Evolutionary conservation across 139 green algal genomes (phyloP), one percentile per base, ranked within the genome.

Genomic region (Pseudopediastrum boryanum): DNA sequence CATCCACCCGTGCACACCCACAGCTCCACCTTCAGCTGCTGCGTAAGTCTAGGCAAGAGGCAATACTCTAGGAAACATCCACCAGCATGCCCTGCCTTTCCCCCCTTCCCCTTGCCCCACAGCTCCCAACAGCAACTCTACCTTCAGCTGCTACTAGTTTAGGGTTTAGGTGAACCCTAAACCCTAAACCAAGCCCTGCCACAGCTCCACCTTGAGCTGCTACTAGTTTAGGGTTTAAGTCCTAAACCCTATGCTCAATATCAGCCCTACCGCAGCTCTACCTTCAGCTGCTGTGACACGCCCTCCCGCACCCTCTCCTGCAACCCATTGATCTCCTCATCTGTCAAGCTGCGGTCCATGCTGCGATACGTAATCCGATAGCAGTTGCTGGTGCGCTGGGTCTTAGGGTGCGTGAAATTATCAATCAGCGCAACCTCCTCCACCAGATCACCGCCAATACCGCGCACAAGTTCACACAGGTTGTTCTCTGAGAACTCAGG

Each of bases 401-500:
- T 98, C 88, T 99, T 99, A 43, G 90, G 89, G 90, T 99, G 94
- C 2, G 89, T 95, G 84, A 99, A 99, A 43, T 94, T 83, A 84
- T 99, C 97, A 43, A 99, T 97, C 2, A 98, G 86, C 62, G 94
- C 94, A 50, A 99, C 96, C 87, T 98, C 94, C 84, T 98, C 94
- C 8, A 95, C 94, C 38, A 99, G 84, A 83, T 98, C 95, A 5
- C 91, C 90, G 43, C 87, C 89, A 59, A 90, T 90, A 51, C 71
- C 86, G 23, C 95, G 83, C 48, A 99, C 94, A 35, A 97, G 76
- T 88, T 99, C 96, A 84, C 95, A 99, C 50, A 99, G 88, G 85
- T 99, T 99, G 90, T 99, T 99, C 85, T 99, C 96, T 4, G 90
- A 96, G 85, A 98, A 99, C 46, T 95, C 86, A 29, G 81, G 89